Evolutionary conservation across 371 early-diverging fungal species (phyloP).

Genomic region (Haplosporangium sp.): DNA sequence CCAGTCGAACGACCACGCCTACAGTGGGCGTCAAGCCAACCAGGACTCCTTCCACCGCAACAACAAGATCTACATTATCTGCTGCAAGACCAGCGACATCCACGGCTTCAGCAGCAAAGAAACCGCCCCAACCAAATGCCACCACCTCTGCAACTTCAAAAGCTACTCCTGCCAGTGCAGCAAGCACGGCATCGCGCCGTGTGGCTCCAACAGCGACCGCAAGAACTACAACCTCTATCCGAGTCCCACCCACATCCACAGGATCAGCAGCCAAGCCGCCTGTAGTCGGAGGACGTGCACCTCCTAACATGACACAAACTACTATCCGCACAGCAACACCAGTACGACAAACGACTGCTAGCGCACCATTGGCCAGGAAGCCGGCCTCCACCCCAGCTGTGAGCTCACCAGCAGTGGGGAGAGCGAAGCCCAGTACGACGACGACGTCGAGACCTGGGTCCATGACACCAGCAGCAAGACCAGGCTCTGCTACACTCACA

Average conservation of each 20-base stretch:
- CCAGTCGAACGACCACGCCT: too few relatives aligned
- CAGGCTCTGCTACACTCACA: slow-evolving; percentile 1
- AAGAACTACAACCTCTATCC: slow-evolving; percentile 35
- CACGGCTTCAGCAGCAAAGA: not conserved
- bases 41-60: not conserved
- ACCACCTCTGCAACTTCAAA: not conserved
- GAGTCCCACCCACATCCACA: slow-evolving; percentile 18
- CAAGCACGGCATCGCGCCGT: slow-evolving; percentile 11
- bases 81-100: slow-evolving; percentile 1
- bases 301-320: slow-evolving; percentile 37
- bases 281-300: slow-evolving; percentile 29
- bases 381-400: slow-evolving; percentile 1
- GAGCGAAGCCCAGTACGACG: slow-evolving; percentile 4
- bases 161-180: not conserved
- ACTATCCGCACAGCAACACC: slow-evolving; percentile 30
- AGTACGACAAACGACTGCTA: not conserved
- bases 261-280: slow-evolving; percentile 23
- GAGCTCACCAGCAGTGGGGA: not conserved
- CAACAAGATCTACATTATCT: slow-evolving; percentile 31
- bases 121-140: not conserved
- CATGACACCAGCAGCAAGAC: not conserved
- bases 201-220: slow-evolving; percentile 20
- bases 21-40: too few relatives aligned
- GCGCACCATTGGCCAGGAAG: slow-evolving; percentile 8
- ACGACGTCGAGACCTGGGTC: not conserved